Percentiles rank a stretch among this genome's conserved stretches.
These are phyloP conservation scores for Suhomyces terraborum DNA, from an alignment of 1,139 yeast species.

Conservation along the genomic window DNA sequence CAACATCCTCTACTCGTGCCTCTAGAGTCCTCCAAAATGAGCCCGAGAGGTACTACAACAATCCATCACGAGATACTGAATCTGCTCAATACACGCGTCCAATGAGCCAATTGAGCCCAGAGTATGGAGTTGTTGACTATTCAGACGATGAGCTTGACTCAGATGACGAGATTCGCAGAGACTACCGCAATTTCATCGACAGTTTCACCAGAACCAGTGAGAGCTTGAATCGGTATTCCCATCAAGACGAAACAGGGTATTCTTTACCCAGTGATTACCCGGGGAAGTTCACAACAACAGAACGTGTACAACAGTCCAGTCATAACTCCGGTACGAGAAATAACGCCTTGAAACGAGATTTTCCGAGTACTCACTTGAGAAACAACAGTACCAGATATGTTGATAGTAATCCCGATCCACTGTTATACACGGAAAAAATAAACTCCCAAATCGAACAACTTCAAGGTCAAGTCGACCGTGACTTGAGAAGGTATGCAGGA, in stretches of 20 bases:
- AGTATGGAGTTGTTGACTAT: constrained; percentile 17
- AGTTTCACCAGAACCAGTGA: constrained; percentile 14
- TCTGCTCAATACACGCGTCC: not conserved
- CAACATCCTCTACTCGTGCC: constrained; percentile 24
- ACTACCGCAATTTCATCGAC: constrained; percentile 14
- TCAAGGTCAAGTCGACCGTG: constrained; percentile 21
- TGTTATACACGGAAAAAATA: constrained; percentile 9
- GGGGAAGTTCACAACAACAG: constrained; percentile 20
- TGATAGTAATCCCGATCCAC: constrained; percentile 1
- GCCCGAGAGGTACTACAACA: not conserved
- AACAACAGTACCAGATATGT: not conserved
- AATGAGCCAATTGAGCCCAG: not conserved
- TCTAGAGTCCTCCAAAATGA: not conserved
- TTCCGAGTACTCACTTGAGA: not conserved
- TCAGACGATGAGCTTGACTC: constrained; percentile 30
- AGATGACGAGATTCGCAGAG: constrained; percentile 16
- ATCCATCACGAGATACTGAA: not conserved
- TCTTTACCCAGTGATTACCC: constrained; percentile 25
- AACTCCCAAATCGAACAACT: constrained; percentile 17
- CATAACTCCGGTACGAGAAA: not conserved
- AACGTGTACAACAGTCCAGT: not conserved
- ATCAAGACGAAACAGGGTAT: constrained; percentile 4
- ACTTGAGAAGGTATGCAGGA: constrained; percentile 3
- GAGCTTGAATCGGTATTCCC: constrained; percentile 4
- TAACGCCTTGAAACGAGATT: not conserved